phyloP scores from a whole-genome alignment of 345 rosid genomes.

The Arabis hirsuta region DNA sequence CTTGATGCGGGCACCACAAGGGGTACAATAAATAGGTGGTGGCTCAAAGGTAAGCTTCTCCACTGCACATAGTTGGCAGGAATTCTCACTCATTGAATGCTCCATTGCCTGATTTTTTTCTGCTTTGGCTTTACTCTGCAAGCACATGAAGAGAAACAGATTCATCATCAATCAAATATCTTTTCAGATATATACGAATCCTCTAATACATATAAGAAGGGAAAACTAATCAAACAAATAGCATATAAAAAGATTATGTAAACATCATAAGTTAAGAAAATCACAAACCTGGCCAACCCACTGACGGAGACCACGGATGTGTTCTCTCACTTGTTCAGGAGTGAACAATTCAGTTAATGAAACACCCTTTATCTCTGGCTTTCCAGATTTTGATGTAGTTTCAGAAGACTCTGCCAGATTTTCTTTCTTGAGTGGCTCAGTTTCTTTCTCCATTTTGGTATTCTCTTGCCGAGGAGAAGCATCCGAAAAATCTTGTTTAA shows the following conservation, averaged over 20 bases:
- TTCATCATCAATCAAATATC: background rate
- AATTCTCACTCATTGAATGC: constrained; percentile 97
- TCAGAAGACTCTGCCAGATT: constrained; percentile 56
- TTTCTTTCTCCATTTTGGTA: constrained; percentile 59
- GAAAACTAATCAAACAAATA: constrained; percentile 17
- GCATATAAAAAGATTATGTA: background rate
- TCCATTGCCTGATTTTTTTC: constrained; percentile 99
- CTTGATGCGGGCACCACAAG: constrained; percentile 98
- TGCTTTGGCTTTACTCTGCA: constrained; percentile 95
- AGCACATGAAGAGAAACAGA: constrained; percentile 23
- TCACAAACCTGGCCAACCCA: constrained; percentile 98
- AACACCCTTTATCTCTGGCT: constrained; percentile 97
- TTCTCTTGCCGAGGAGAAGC: constrained; percentile 55
- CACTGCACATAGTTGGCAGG: constrained; percentile 99
- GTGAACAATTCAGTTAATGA: constrained; percentile 96
- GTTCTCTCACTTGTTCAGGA: constrained; percentile 95
- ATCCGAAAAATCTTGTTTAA: constrained; percentile 44
- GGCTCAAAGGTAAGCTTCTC: constrained; percentile 99
- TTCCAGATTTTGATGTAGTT: constrained; percentile 77
- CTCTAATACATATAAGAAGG: constrained; percentile 17
- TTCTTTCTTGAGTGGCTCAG: constrained; percentile 63
- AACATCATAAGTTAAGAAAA: constrained; percentile 21
- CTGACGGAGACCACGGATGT: constrained; percentile 89
- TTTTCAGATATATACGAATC: background rate
- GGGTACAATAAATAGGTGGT: constrained; percentile 96